phyloP scores from a whole-genome alignment of 805 yeast species.

The Sugiyamaella smithiae region DNA sequence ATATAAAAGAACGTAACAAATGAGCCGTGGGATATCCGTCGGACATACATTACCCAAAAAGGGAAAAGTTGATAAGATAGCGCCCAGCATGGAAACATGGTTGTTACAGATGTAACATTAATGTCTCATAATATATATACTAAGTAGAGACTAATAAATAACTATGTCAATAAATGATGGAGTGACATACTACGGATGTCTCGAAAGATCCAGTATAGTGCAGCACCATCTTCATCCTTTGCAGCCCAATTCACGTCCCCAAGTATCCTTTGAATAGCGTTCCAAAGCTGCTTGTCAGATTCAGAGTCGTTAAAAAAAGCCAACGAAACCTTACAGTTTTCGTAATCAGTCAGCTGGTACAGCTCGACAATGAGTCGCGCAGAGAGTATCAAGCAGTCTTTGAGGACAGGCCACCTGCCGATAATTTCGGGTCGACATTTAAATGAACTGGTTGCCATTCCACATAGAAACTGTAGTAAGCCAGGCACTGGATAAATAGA shows the following conservation, averaged over 20 bases:
- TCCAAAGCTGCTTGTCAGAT: conserved; percentile 14
- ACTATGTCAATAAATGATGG: conserved; percentile 4
- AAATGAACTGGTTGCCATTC: conserved; percentile 21
- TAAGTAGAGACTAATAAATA: background rate
- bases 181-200: conserved; percentile 19
- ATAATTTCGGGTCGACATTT: conserved; percentile 14
- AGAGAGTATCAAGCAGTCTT: conserved; percentile 12
- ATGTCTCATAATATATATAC: too few relatives aligned
- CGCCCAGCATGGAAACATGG: background rate
- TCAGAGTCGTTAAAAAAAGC: conserved; percentile 15
- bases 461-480: conserved; percentile 19
- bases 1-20: too few relatives aligned
- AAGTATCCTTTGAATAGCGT: conserved; percentile 10
- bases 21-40: background rate
- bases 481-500: conserved; percentile 20
- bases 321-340: conserved; percentile 17
- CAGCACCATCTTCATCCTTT: conserved; percentile 18
- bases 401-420: conserved; percentile 16
- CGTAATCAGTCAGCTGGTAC: conserved; percentile 12
- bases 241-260: conserved; percentile 18
- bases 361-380: conserved; percentile 17
- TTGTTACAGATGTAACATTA: too few relatives aligned
- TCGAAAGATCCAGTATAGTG: conserved; percentile 19
- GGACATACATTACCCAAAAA: background rate
- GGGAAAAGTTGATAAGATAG: background rate